Base-by-base conservation (phyloP, 1,284 basidiomycete species). In the Gastroboletus turbinatus region DNA sequence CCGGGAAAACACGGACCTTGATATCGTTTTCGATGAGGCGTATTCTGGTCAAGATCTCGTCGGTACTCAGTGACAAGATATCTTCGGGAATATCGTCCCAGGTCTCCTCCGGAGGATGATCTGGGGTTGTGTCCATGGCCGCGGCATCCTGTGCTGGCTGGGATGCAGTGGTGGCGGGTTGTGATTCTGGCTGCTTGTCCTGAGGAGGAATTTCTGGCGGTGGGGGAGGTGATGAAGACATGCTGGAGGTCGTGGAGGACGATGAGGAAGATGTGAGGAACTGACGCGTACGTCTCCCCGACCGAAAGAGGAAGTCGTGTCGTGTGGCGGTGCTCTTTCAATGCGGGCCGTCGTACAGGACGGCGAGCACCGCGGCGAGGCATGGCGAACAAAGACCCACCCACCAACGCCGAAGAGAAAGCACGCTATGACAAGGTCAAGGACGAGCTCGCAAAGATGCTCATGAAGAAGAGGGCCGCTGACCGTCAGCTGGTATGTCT, bases 11-110 rank as follows among this genome's bases (percentile, higher is more conserved):
- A 67, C 77, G 51, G 46, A 90, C 92, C 82, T 94, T 96, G 68
- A 96, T 87, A 67, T 98, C 95, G 67, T 96, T 97, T 60, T 98
- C 95, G 65, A 98, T 92, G 61, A 97, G 80, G 57, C 94, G 81
- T 76, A 87, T 90, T 73, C 94, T 84, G 57, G 93, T 93, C 59
- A 86, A 73, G 62, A 97, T 91, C 63, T 96, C 94, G 52, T 96
- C 92, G 2, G 90, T 86, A 56, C 77, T 81, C 46, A 91, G 74
- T 33, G 81, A 73, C 72, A 85, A 76, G 63, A 95, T 87, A 27
- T 95, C 92, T 62, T 86, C 85, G 1, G 92, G 90, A 57, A 94
- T 88, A 68, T 93, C 91, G 25, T 82, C 84, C 85, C 87, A 93
- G 52, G 83, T 87, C 70, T 92, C 90, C 68, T 88, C 88, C 16